These are phyloP conservation scores for Pichia sp. DNA, from an alignment of 1,139 yeast genomes.

Conservation along the genomic window DNA sequence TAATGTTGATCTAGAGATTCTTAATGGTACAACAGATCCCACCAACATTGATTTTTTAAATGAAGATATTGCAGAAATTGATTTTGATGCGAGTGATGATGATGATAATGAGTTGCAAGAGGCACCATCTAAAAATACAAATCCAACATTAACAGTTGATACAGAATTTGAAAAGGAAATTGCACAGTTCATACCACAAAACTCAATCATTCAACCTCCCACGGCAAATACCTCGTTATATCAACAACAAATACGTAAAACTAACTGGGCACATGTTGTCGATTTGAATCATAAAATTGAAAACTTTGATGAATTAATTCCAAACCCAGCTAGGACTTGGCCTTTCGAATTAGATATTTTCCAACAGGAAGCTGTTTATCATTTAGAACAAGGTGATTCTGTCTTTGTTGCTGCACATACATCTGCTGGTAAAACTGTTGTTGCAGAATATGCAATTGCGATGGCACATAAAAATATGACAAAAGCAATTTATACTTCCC, in stretches of 20 bases:
- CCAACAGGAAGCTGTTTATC: conserved; percentile 92
- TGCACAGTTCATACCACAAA: conserved; percentile 68
- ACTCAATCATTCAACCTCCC: conserved; percentile 37
- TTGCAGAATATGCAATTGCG: conserved; percentile 96
- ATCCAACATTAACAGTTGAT: not conserved
- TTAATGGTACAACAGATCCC: conserved; percentile 9
- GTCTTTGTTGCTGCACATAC: conserved; percentile 97
- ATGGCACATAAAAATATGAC: conserved; percentile 89
- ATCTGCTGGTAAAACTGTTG: conserved; percentile 97
- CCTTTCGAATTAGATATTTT: conserved; percentile 93
- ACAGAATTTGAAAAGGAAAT: conserved; percentile 36
- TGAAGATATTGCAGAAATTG: conserved; percentile 12
- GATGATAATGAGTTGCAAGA: not conserved
- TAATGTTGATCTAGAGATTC: conserved; percentile 6
- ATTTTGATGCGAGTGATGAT: not conserved
- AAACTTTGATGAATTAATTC: conserved; percentile 81
- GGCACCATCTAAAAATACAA: not conserved
- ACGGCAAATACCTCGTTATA: conserved; percentile 16
- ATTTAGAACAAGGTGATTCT: conserved; percentile 91
- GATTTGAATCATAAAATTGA: conserved; percentile 78
- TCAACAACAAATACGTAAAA: conserved; percentile 30
- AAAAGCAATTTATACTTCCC: conserved; percentile 91
- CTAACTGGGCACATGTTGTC: conserved; percentile 92
- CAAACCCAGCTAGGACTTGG: conserved; percentile 86
- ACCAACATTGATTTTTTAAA: conserved; percentile 12